Evolutionary conservation across 148 eudicot species (phyloP), one percentile per base, ranked within the genome.

Genomic region (Beta vulgaris): DNA sequence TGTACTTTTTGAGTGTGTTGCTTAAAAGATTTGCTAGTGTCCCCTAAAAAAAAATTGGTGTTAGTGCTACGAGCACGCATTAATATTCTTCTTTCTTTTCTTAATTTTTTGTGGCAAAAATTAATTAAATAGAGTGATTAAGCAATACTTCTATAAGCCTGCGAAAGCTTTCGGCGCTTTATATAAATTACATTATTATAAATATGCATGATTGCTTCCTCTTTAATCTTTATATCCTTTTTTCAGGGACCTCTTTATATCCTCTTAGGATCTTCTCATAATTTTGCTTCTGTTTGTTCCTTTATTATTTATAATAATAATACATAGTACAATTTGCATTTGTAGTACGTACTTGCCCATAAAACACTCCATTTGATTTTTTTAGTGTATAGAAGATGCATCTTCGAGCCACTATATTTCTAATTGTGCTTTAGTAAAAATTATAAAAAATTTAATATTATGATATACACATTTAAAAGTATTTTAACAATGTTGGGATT

Each of bases 1-100:
- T n/a, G n/a, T n/a, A n/a, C n/a, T n/a, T n/a, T 60, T 60, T 60
- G 37, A 60, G 65, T 60, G 65, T 60, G 39, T 34, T 62, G 42
- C 43, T 25, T 18, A 64, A 59, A 64, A 64, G 46, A 64, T 35
- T 43, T 64, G 68, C 2, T 64, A 9, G 28, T 64, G 68, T n/a
- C n/a, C n/a, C n/a, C n/a, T n/a, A n/a, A n/a, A n/a, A n/a, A n/a
- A n/a, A n/a, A n/a, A n/a, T n/a, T n/a, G n/a, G 61, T n/a, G 43
- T 0, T n/a, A 2, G 28, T 21, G 43, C 44, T 37, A 64, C 11
- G 11, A 64, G 13, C 68, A 64, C 43, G 29, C 25, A 37, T 64
- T 35, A 6, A 15, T 64, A 37, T 64, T 37, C 46, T 51, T 51
- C 44, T 21, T n/a, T 16, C 14, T 13, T n/a, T 29, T 25, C 26